Conservation (phyloP, 495 filamentous ascomycete species). For the Neurospora sublineolata region DNA sequence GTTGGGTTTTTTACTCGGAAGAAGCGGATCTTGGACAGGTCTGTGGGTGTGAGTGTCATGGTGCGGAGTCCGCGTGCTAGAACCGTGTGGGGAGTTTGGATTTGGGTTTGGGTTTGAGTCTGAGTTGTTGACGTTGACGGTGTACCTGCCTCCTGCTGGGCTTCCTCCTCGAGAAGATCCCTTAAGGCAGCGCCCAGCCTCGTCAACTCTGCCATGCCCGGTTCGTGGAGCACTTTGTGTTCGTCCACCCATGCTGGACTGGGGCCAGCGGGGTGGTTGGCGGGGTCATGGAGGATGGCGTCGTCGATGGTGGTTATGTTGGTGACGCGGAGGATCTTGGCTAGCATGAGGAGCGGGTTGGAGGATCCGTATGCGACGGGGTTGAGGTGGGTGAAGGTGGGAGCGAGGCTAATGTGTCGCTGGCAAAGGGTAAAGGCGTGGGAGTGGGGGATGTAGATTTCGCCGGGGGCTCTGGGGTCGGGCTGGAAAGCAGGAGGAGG, state of each 20-base stretch:
- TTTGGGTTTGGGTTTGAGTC: neutral
- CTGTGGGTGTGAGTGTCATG: neutral
- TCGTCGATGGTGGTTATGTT: neutral
- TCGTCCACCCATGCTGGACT: neutral
- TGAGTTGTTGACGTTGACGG: neutral
- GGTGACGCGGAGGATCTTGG: neutral
- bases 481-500: no score
- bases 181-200: neutral
- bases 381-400: neutral
- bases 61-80: neutral
- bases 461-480: neutral
- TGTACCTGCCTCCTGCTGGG: no score
- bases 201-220: fast-evolving
- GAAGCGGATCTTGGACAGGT: neutral
- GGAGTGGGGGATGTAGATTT: neutral
- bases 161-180: neutral
- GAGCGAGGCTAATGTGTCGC: neutral
- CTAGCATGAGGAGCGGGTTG: neutral
- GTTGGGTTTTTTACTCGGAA: neutral
- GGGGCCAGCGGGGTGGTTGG: neutral
- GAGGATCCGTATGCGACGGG: neutral
- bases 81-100: neutral
- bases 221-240: neutral
- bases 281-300: neutral
- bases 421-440: neutral